Evolutionary conservation across 2,329 filamentous ascomycete genomes (phyloP).

Genomic region (Pseudodiploospora longispora): DNA sequence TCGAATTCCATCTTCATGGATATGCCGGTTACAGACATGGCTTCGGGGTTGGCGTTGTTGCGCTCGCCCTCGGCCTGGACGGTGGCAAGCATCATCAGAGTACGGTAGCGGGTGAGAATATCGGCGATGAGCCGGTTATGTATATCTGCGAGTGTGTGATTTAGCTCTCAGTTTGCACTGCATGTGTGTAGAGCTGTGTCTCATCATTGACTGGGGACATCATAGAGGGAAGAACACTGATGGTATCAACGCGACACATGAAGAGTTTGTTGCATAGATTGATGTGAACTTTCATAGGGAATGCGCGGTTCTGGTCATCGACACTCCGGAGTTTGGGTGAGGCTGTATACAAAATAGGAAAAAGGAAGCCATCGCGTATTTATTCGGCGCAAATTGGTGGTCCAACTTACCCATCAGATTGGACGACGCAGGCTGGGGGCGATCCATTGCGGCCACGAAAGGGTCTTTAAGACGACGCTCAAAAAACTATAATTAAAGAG

Average conservation of each 20-base stretch:
- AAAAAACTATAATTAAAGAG: too few relatives aligned
- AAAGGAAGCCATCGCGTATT: too few relatives aligned
- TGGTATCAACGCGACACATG: background rate
- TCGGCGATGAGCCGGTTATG: constrained; percentile 38
- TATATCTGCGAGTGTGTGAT: constrained; percentile 25
- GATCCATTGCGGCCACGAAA: constrained; percentile 19
- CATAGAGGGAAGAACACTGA: background rate
- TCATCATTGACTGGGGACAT: background rate
- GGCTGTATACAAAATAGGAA: too few relatives aligned
- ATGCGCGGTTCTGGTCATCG: too few relatives aligned
- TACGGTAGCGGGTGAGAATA: constrained; percentile 35
- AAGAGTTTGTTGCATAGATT: too few relatives aligned
- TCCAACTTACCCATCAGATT: constrained; percentile 27
- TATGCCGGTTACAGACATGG: constrained; percentile 34
- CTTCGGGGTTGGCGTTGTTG: constrained; percentile 31
- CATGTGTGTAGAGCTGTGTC: too few relatives aligned
- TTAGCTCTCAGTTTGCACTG: background rate
- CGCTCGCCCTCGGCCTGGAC: constrained; percentile 32
- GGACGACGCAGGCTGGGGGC: constrained; percentile 21
- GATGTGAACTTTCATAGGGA: too few relatives aligned
- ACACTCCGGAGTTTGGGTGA: too few relatives aligned
- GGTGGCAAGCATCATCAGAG: constrained; percentile 35
- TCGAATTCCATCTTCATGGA: constrained; percentile 39
- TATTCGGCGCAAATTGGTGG: too few relatives aligned
- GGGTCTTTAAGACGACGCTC: too few relatives aligned